These are phyloP conservation scores for Eremochloa ophiuroides DNA, from an alignment of 176 grass and related monocot species.

Conservation along the genomic window DNA sequence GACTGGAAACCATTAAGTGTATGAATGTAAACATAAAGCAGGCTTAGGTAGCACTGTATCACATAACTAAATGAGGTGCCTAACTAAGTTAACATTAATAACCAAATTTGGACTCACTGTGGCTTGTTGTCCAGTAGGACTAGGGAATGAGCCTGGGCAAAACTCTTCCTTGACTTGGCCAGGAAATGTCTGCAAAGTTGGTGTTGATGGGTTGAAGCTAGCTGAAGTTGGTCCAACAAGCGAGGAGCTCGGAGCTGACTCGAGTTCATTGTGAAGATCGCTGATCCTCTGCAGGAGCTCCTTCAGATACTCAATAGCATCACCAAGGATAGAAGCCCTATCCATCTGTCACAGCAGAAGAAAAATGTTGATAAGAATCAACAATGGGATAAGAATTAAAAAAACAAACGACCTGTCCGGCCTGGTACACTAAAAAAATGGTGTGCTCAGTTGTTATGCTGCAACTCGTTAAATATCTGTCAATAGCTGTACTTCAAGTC, in stretches of 20 bases:
- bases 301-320: constrained; percentile 88
- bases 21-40: neutral
- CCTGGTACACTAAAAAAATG: neutral
- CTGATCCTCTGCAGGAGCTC: constrained; percentile 74
- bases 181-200: constrained; percentile 54
- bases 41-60: neutral
- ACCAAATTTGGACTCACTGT: constrained; percentile 44
- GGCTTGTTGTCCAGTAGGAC: constrained; percentile 50
- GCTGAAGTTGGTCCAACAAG: constrained; percentile 35
- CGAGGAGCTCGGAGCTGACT: constrained; percentile 57
- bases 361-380: constrained; percentile 14
- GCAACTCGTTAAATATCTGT: neutral
- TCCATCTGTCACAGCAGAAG: constrained; percentile 62
- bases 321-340: constrained; percentile 67
- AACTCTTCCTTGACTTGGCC: constrained; percentile 65
- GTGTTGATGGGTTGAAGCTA: constrained; percentile 63
- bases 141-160: constrained; percentile 47
- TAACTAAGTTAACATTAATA: neutral
- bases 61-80: neutral
- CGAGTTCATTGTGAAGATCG: constrained; percentile 70
- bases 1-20: neutral
- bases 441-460: neutral
- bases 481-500: constrained; percentile 3
- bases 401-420: neutral
- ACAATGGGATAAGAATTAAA: neutral